Base-by-base conservation (phyloP, 2,329 filamentous ascomycete genomes). In the Davidsoniella neocaledoniae region DNA sequence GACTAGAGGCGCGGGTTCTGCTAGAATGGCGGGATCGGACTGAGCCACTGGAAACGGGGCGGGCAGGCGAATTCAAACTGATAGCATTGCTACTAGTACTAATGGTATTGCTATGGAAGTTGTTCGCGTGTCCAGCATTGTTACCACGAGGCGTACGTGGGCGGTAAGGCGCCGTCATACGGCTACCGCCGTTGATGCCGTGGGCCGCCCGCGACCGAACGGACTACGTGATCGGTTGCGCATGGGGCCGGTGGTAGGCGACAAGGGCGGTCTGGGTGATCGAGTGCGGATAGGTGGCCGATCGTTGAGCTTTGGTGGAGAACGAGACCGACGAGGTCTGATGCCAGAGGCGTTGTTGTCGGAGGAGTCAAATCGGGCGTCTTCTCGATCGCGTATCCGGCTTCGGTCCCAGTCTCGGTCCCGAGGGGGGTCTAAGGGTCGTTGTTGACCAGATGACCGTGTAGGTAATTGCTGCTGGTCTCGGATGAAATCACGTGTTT, bases 11-110 rank as follows among this genome's bases (percentile, higher is more conserved):
- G 12, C 71, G 71, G 42, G 62, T 62, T 54, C 68, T 68, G 43
- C 62, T 63, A 2, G 71, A 68, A 25, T 61, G 61, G 5, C 69
- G 68, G 12, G 71, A 69, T n/a, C 74, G 73, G 12, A 73, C 74
- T 9, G 72, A 71, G 55, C 68, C 67, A 51, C 70, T 67, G 2
- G 73, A 77, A 7, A 63, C 66, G 5, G 51, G 46, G 4, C 47
- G 37, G 1, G 29, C 16, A 14, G 64, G 67, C 61, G 49, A 51
- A 21, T 10, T 49, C 16, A 49, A 46, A 2, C 36, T 38, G n/a
- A 46, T 50, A 10, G 25, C 43, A 21, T 50, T 49, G n/a, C 26
- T 40, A 9, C 29, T 33, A 33, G 29, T 33, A 33, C 29, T 33
- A 33, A 33, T 33, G 29, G 29, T 33, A 33, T 33, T 33, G 29